These are phyloP conservation scores for Cystofilobasidium capitatum DNA, from an alignment of 768 basidiomycete genomes.

Conservation along the genomic window DNA sequence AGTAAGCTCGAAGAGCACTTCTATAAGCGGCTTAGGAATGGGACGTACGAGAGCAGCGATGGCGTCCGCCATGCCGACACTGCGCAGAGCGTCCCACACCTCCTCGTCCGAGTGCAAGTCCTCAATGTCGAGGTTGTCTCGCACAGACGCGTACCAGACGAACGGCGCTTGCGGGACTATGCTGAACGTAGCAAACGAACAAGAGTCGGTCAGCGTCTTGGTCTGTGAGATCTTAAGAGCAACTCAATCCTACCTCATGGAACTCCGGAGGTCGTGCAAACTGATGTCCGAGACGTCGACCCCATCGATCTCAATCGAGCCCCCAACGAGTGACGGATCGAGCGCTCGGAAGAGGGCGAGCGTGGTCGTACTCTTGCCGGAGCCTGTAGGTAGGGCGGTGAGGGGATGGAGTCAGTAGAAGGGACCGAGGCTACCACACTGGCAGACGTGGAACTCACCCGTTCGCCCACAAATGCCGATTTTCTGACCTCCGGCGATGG, in stretches of 20 bases:
- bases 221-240: constrained; percentile 5
- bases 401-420: too few species aligned
- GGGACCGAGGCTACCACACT: not conserved
- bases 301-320: constrained; percentile 28
- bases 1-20: not conserved
- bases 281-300: constrained; percentile 24
- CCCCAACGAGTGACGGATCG: constrained; percentile 20
- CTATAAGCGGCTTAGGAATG: too few species aligned
- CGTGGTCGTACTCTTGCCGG: constrained; percentile 31
- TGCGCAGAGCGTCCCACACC: constrained; percentile 29
- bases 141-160: constrained; percentile 25
- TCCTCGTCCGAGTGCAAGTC: constrained; percentile 27
- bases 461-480: constrained; percentile 31
- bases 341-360: constrained; percentile 31
- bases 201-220: not conserved
- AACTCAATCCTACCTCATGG: constrained; percentile 22
- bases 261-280: constrained; percentile 22
- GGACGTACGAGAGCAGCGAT: constrained; percentile 3
- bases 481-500: constrained; percentile 26
- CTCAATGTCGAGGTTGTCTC: constrained; percentile 32
- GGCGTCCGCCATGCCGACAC: constrained; percentile 6
- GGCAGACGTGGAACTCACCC: not conserved
- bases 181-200: constrained; percentile 16
- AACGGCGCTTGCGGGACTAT: constrained; percentile 13
- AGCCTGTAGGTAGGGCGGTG: constrained; percentile 19